phyloP scores from a whole-genome alignment of 2,329 filamentous ascomycete species.

The Ambrosiella xylebori region DNA sequence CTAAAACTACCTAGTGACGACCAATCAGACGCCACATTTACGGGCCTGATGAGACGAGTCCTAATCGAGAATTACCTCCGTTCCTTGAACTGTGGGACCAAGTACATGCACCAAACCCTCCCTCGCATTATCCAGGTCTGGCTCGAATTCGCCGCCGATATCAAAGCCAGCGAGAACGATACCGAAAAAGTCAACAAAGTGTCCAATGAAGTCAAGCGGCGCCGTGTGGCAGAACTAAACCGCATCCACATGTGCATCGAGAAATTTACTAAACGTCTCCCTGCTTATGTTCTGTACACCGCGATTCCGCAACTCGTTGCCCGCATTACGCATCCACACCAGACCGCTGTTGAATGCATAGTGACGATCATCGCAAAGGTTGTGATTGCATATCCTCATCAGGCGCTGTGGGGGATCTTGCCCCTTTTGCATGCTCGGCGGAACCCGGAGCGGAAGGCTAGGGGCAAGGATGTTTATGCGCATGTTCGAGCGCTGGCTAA shows the following conservation, averaged over 20 bases:
- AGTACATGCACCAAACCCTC: slow-evolving; percentile 89
- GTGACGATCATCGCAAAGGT: slow-evolving; percentile 71
- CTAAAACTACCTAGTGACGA: slow-evolving; percentile 58
- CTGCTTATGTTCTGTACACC: slow-evolving; percentile 64
- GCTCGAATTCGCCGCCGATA: slow-evolving; percentile 72
- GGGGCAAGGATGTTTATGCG: slow-evolving; percentile 20
- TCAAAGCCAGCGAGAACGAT: slow-evolving; percentile 21
- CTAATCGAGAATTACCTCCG: slow-evolving; percentile 89
- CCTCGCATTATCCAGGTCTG: slow-evolving; percentile 85
- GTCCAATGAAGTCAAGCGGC: slow-evolving; percentile 32
- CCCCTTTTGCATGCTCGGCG: slow-evolving; percentile 65
- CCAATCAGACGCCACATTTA: slow-evolving; percentile 59
- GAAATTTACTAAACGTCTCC: slow-evolving; percentile 59
- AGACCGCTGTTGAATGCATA: slow-evolving; percentile 58
- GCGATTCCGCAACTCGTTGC: slow-evolving; percentile 84
- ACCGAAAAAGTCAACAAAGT: slow-evolving; percentile 20
- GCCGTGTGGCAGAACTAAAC: slow-evolving; percentile 48
- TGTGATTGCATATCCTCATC: slow-evolving; percentile 72
- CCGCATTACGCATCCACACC: slow-evolving; percentile 78
- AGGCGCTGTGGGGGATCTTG: slow-evolving; percentile 80
- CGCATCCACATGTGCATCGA: slow-evolving; percentile 57
- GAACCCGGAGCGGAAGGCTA: slow-evolving; percentile 25
- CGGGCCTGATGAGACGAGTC: slow-evolving; percentile 69
- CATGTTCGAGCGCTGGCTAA: background rate
- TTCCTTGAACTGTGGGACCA: slow-evolving; percentile 74